Conservation (phyloP, 148 eudicot genomes). For the Fagopyrum esculentum region DNA sequence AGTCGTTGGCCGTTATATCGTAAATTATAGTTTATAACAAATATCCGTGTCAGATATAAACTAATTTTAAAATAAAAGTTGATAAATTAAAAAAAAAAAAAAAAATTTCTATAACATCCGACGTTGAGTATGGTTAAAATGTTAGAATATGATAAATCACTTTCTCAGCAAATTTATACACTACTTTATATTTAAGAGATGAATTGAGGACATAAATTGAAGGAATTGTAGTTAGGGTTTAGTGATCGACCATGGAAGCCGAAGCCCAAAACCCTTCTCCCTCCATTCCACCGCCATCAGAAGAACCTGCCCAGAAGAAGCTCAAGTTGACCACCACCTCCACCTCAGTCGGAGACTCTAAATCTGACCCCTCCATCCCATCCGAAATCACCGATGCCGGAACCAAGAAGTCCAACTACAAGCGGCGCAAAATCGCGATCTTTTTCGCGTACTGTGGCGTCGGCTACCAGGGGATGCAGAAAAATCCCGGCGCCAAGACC, state of each 20-base stretch:
- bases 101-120: no score
- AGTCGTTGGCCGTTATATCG: no score
- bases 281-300: constrained; percentile 1
- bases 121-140: no score
- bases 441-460: constrained; percentile 93
- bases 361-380: constrained; percentile 14
- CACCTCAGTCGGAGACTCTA: constrained; percentile 21
- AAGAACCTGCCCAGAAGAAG: constrained; percentile 9
- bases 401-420: constrained; percentile 34
- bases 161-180: no score
- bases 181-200: no score
- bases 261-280: not conserved
- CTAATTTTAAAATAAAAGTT: no score
- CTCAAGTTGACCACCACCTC: constrained; percentile 28
- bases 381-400: not conserved
- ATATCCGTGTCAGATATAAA: no score
- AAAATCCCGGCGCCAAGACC: constrained; percentile 96
- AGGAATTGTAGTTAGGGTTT: not conserved
- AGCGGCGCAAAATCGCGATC: constrained; percentile 81
- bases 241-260: not conserved
- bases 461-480: constrained; percentile 97
- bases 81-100: no score
- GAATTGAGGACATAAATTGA: no score
- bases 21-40: no score
- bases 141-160: no score